These are phyloP conservation scores for Plasmodium cynomolgi DNA, from an alignment of 169 alveolate genomes.

Conservation along the genomic window DNA sequence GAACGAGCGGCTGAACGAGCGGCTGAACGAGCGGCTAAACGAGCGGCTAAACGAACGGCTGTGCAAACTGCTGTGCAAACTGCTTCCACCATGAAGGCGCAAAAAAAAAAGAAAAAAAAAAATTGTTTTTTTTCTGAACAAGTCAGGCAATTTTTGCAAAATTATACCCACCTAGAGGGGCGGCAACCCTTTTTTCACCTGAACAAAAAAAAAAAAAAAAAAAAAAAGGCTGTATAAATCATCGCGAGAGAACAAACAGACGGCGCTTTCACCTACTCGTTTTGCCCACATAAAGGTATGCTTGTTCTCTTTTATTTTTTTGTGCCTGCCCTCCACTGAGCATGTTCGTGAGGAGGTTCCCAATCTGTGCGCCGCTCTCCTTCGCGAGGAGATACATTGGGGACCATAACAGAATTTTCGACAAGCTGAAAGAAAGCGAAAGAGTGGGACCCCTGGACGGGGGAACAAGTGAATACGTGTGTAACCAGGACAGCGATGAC, in stretches of 20 bases:
- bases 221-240: neutral
- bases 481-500: neutral
- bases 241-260: neutral
- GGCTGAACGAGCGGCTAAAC: neutral
- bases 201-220: neutral
- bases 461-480: neutral
- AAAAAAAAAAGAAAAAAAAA: neutral
- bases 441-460: neutral
- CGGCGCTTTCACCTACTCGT: neutral
- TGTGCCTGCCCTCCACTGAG: neutral
- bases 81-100: neutral
- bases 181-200: neutral
- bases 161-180: neutral
- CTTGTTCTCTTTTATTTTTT: neutral
- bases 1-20: neutral
- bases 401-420: constrained; percentile 39
- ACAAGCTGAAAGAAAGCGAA: constrained; percentile 19
- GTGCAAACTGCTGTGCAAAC: neutral
- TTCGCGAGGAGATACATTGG: constrained; percentile 23
- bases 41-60: neutral
- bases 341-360: neutral
- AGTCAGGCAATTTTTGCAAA: neutral
- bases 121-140: neutral
- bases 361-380: neutral
- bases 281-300: neutral